Evolutionary conservation across 352 stramenopile species (phyloP).

Genomic region (Phytophthora kernoviae): DNA sequence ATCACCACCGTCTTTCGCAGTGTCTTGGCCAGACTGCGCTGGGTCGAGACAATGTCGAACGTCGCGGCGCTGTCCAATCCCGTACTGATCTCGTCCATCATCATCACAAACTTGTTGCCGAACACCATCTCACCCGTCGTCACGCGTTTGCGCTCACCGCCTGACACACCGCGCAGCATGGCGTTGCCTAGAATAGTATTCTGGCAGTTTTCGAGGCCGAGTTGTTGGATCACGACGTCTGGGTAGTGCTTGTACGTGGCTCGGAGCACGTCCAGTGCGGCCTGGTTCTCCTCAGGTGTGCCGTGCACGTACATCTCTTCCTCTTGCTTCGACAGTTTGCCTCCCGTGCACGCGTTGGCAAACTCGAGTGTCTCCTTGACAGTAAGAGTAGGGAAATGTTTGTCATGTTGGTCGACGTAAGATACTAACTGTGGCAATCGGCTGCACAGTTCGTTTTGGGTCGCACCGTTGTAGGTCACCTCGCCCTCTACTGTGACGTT

Average conservation of each 20-base stretch:
- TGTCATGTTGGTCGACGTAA: constrained; percentile 30
- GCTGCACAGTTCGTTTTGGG: neutral
- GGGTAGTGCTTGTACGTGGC: constrained; percentile 1
- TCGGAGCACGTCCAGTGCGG: neutral
- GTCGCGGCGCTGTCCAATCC: constrained; percentile 90
- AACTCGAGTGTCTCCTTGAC: constrained; percentile 55
- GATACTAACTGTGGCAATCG: constrained; percentile 24
- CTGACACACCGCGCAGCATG: constrained; percentile 55
- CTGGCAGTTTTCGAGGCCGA: neutral
- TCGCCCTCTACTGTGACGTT: neutral
- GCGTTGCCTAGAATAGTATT: constrained; percentile 6
- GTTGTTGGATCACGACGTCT: neutral
- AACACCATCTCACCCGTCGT: constrained; percentile 81
- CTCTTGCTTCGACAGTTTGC: neutral
- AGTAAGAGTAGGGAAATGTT: constrained; percentile 36
- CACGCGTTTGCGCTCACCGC: constrained; percentile 64
- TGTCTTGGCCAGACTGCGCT: constrained; percentile 37
- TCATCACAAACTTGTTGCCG: constrained; percentile 52
- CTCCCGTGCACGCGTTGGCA: constrained; percentile 4
- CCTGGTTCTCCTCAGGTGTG: neutral
- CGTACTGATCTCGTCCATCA: constrained; percentile 91
- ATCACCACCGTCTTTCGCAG: constrained; percentile 49
- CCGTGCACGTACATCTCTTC: neutral
- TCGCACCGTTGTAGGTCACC: neutral
- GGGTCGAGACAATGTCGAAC: constrained; percentile 81